Base-by-base conservation (phyloP, 2,329 filamentous ascomycete species). In the Ascochyta lentis region DNA sequence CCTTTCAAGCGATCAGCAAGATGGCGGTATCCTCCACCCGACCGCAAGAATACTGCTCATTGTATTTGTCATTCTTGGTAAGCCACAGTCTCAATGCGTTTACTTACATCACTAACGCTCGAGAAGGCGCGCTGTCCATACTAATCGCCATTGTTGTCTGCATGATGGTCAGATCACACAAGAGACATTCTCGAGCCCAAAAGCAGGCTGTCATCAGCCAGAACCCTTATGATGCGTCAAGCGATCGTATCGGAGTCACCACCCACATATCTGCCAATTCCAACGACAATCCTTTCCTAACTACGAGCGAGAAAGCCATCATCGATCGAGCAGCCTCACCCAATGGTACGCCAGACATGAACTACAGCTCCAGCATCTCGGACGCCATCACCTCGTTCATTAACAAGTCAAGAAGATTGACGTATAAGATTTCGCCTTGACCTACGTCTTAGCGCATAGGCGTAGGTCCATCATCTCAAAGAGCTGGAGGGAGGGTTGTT, bases 381-480 rank as follows among this genome's bases (percentile, higher is more conserved):
- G 50, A 58, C 3, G 55, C 55, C 1, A 39, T 58, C 9, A 58
- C 19, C n/a, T 39, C 41, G 8, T 58, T 58, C 13, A 33, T 58
- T 12, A 31, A 48, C 1, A 58, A 58, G 8, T 46, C 45, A 23
- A 49, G 55, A 10, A 40, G 50, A 8, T 2, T 58, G 41, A 47
- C 55, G 19, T 58, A 58, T 9, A 58, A 58, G 26, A 54, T 58
- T n/a, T 58, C 55, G n/a, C 55, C 55, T 4, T 54, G 45, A 58
- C 22, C 12, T 26, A 31, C 23, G 26, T 37, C 29, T 22, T 15
- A 13, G 43, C 16, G 31, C 15, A 2, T 5, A 41, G 15, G 15
- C 5, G 19, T 19, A 33, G 27, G 26, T 45, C 26, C 9, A 3
- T 1, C 8, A 6, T 29, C 8, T n/a, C 1, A 23, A 8, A 29